These are phyloP conservation scores for Amanita rubescens DNA, from an alignment of 768 basidiomycete genomes.

Conservation along the genomic window DNA sequence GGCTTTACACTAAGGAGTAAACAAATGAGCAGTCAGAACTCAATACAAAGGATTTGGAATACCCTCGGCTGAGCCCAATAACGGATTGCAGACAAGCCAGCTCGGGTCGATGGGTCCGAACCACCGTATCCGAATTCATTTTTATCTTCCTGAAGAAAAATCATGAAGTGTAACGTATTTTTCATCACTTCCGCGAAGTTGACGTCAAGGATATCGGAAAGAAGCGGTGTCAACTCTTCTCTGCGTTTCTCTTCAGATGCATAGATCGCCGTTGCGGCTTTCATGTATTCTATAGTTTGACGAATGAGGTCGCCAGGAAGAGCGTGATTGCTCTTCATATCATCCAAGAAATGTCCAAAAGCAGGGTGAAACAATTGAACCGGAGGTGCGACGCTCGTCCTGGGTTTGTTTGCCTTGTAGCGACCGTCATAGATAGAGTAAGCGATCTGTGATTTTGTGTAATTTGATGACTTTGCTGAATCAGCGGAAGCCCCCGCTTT, in stretches of 20 bases:
- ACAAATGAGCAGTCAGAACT: slow-evolving; percentile 1
- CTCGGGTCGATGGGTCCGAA: slow-evolving; percentile 12
- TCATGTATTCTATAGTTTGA: slow-evolving; percentile 13
- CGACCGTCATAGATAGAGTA: slow-evolving; percentile 17
- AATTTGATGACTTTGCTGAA: slow-evolving; percentile 5
- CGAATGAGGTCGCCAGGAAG: slow-evolving; percentile 12
- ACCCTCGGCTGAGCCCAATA: slow-evolving; percentile 10
- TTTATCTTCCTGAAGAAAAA: slow-evolving; percentile 14
- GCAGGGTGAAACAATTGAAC: slow-evolving; percentile 19
- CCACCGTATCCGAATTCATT: slow-evolving; percentile 12
- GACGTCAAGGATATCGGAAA: slow-evolving; percentile 3
- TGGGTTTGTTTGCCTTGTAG: slow-evolving; percentile 12
- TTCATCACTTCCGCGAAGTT: slow-evolving; percentile 4
- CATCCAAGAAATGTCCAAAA: slow-evolving; percentile 17
- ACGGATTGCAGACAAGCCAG: slow-evolving; percentile 9
- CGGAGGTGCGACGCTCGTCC: slow-evolving; percentile 15
- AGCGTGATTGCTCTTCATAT: slow-evolving; percentile 7
- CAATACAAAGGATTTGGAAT: slow-evolving; percentile 5
- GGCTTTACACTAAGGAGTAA: background rate
- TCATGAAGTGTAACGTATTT: background rate
- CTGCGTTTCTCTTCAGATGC: slow-evolving; percentile 11
- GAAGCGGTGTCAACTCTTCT: slow-evolving; percentile 5
- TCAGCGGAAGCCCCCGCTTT: background rate
- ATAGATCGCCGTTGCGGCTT: slow-evolving; percentile 15
- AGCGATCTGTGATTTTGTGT: slow-evolving; percentile 5